Percentiles rank a stretch among this genome's conserved stretches.
These are phyloP conservation scores for Porphyridium purpureum DNA, from an alignment of 23 red algal species.

Conservation along the genomic window DNA sequence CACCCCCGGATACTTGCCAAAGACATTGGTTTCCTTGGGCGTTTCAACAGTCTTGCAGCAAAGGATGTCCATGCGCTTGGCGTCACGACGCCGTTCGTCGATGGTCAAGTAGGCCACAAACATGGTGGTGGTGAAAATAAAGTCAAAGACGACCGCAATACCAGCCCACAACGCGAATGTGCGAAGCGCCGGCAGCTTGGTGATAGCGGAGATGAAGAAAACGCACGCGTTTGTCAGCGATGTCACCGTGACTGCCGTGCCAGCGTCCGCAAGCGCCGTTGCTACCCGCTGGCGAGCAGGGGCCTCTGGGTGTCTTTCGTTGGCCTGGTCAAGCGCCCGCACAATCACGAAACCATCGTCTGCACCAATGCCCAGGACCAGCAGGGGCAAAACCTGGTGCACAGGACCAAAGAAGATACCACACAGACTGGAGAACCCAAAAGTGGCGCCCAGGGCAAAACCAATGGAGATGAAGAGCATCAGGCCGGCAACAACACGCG, in stretches of 20 bases:
- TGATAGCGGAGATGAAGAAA: conserved; percentile 29
- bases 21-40: conserved; percentile 39
- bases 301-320: background rate
- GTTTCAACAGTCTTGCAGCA: conserved; percentile 15
- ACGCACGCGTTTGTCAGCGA: conserved; percentile 39
- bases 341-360: conserved; percentile 56
- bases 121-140: conserved; percentile 33
- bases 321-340: conserved; percentile 18
- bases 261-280: conserved; percentile 26
- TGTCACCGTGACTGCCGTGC: conserved; percentile 35
- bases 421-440: conserved; percentile 29
- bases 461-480: conserved; percentile 23
- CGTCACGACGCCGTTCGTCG: conserved; percentile 19
- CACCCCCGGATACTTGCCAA: conserved; percentile 13
- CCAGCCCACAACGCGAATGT: conserved; percentile 47
- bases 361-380: conserved; percentile 50
- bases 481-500: conserved; percentile 24
- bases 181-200: conserved; percentile 39
- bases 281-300: conserved; percentile 12
- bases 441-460: conserved; percentile 26
- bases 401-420: conserved; percentile 53
- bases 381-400: conserved; percentile 47
- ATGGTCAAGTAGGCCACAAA: conserved; percentile 23
- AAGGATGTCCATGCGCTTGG: conserved; percentile 30
- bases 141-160: conserved; percentile 35